Conservation (phyloP, 78 protist species). For the Dictyostelium brefeldianum region DNA sequence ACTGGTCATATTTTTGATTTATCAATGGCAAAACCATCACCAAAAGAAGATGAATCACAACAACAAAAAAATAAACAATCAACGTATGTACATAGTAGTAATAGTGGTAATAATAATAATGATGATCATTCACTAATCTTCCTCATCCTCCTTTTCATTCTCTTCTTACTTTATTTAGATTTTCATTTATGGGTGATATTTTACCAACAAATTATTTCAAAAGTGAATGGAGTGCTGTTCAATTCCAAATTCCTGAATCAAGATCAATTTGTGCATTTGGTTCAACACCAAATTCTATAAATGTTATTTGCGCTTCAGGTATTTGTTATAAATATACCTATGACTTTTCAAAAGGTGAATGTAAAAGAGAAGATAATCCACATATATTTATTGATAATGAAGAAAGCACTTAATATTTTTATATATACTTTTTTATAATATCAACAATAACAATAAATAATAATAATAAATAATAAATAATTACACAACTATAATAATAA, state of each 20-base stretch:
- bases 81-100: conserved; percentile 4
- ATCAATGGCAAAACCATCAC: conserved; percentile 28
- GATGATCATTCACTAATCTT: not conserved
- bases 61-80: conserved; percentile 43
- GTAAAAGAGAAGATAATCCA: conserved; percentile 79
- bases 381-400: conserved; percentile 71
- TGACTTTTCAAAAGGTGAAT: conserved; percentile 81
- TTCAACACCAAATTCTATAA: conserved; percentile 79
- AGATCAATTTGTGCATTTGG: conserved; percentile 94
- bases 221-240: conserved; percentile 97
- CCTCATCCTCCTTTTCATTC: too few species aligned
- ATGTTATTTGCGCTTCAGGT: conserved; percentile 87
- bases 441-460: not conserved
- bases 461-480: not conserved
- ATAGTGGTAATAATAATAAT: not conserved
- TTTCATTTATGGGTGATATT: conserved; percentile 87
- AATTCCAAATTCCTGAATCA: conserved; percentile 92
- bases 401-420: conserved; percentile 30
- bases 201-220: conserved; percentile 93
- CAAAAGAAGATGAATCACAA: conserved; percentile 31
- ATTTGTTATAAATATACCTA: conserved; percentile 78
- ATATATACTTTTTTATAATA: not conserved
- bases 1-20: conserved; percentile 96
- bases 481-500: not conserved
- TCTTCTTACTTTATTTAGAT: conserved; percentile 14